phyloP scores from a whole-genome alignment of 371 early-diverging fungal genomes.

The Mortierella sp. region DNA sequence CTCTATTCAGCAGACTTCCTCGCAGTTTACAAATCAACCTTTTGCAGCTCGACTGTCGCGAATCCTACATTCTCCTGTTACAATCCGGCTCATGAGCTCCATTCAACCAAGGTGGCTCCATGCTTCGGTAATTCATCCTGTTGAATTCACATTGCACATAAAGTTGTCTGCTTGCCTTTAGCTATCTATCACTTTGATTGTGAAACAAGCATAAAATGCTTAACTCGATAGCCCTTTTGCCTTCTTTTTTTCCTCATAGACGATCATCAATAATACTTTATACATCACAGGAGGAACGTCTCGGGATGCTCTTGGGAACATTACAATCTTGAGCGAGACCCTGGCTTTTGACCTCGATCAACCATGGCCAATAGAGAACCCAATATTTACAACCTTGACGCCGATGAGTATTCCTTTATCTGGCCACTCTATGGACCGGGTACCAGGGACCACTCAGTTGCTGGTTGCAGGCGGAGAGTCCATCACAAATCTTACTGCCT shows the following conservation, averaged over 20 bases:
- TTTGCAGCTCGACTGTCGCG: too few relatives aligned
- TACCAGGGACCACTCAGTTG: slow-evolving; percentile 22
- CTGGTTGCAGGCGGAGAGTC: slow-evolving; percentile 45
- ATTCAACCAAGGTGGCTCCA: slow-evolving; percentile 28
- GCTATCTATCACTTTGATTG: too few relatives aligned
- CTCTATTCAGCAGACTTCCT: too few relatives aligned
- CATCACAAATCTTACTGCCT: neutral
- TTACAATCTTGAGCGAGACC: slow-evolving; percentile 25
- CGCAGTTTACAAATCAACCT: too few relatives aligned
- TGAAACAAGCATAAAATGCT: too few relatives aligned
- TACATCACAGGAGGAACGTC: slow-evolving; percentile 38
- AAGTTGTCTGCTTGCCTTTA: neutral
- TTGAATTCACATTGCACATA: too few relatives aligned
- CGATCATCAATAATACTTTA: slow-evolving; percentile 24
- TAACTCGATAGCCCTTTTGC: too few relatives aligned
- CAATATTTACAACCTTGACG: slow-evolving; percentile 19
- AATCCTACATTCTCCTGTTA: too few relatives aligned
- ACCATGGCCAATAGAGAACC: slow-evolving; percentile 32
- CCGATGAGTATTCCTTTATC: slow-evolving; percentile 29
- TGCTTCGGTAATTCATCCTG: slow-evolving; percentile 37
- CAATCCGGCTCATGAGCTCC: slow-evolving; percentile 11
- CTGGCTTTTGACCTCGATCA: slow-evolving; percentile 32
- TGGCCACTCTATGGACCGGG: slow-evolving; percentile 39
- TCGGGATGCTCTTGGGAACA: neutral
- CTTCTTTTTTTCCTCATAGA: slow-evolving; percentile 12